Percentiles rank a stretch among this genome's conserved stretches.
phyloP scores from a whole-genome alignment of 768 basidiomycete species.

The Amanita jacksonii region DNA sequence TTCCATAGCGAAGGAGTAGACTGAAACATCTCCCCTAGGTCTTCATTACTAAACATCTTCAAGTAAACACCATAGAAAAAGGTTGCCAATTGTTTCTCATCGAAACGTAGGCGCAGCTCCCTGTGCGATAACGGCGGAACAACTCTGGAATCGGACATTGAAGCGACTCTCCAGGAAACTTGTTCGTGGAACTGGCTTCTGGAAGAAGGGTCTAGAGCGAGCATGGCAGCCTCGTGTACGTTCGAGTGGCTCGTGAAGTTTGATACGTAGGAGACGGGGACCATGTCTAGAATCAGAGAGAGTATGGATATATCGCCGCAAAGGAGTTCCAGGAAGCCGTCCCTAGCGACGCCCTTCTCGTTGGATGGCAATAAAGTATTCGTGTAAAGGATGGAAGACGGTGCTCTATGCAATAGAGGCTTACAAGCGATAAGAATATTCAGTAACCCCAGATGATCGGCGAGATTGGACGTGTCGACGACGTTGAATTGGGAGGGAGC shows the following conservation, averaged over 20 bases:
- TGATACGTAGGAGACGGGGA: conserved; percentile 29
- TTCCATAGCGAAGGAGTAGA: conserved; percentile 3
- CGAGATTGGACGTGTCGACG: conserved; percentile 42
- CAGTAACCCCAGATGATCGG: conserved; percentile 37
- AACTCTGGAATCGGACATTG: neutral
- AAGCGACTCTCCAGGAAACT: conserved; percentile 27
- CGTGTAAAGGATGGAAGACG: conserved; percentile 29
- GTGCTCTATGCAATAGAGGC: conserved; percentile 25
- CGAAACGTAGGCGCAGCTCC: conserved; percentile 10
- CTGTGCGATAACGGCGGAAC: neutral
- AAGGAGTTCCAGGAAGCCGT: conserved; percentile 22
- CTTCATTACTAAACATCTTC: conserved; percentile 34
- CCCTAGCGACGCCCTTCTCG: conserved; percentile 18
- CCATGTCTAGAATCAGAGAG: conserved; percentile 31
- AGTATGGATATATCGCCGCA: conserved; percentile 32
- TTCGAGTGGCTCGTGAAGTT: conserved; percentile 32
- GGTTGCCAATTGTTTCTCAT: conserved; percentile 24
- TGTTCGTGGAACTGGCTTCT: conserved; percentile 25
- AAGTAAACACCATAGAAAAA: conserved; percentile 35
- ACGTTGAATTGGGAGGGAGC: conserved; percentile 32
- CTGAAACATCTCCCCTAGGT: conserved; percentile 11
- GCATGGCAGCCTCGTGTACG: conserved; percentile 24
- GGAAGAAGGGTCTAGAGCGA: conserved; percentile 9
- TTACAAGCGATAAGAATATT: conserved; percentile 30
- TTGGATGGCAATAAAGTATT: conserved; percentile 25